Evolutionary conservation across 2,329 filamentous ascomycete species (phyloP).

Genomic region (Cladophialophora yegresii): DNA sequence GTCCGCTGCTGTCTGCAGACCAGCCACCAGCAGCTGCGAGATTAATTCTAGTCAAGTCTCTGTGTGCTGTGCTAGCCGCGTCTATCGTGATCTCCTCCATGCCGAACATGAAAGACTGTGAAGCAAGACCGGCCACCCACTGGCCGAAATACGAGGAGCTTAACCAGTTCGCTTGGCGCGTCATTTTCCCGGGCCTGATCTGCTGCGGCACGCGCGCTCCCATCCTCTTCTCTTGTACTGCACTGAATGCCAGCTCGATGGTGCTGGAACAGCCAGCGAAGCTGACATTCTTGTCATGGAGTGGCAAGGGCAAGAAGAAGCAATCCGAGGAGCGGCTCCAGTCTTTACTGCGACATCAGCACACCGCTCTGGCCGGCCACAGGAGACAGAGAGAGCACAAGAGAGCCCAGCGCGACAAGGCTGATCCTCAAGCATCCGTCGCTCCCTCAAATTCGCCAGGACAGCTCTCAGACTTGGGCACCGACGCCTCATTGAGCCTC

Average conservation of each 20-base stretch:
- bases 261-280: background rate
- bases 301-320: background rate
- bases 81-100: background rate
- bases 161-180: background rate
- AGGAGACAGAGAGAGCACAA: constrained; percentile 5
- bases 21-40: background rate
- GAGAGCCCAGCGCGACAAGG: background rate
- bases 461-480: background rate
- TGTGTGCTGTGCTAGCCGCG: no score
- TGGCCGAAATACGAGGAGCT: background rate
- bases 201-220: background rate
- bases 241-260: background rate
- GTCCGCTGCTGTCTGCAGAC: background rate
- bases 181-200: background rate
- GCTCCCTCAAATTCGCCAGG: background rate
- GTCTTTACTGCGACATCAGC: constrained; percentile 8
- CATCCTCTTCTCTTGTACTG: background rate
- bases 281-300: constrained; percentile 11
- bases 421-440: background rate
- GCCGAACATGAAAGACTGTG: no score
- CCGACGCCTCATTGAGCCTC: background rate
- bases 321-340: constrained; percentile 1
- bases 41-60: background rate
- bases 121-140: background rate
- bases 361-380: constrained; percentile 10